Evolutionary conservation across 1,284 basidiomycete genomes (phyloP), one percentile per base, ranked within the genome.

Genomic region (Lignosus rhinocerotis): DNA sequence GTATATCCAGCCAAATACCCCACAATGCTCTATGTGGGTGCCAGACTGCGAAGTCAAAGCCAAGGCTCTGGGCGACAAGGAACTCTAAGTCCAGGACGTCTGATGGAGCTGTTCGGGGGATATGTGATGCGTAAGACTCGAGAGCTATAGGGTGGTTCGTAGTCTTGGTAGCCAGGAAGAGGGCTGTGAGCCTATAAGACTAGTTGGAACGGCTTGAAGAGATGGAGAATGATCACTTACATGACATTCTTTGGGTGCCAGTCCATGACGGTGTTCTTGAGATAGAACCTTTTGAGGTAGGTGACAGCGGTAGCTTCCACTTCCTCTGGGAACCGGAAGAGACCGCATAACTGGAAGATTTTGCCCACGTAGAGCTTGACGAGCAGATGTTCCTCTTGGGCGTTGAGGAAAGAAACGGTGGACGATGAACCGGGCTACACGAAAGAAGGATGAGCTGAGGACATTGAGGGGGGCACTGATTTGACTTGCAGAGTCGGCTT

Each of bases 241-340:
- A 99, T 98, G 69, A 99, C 93, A 67, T 93, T 92, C 76, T 97
- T 97, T 0, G 96, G 97, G 75, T 99, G 97, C 87, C 94, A 98
- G 71, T 99, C 96, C 95, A 99, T 98, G 53, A 95, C 94, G 1
- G 95, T 98, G 70, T 99, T 99, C 75, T 93, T 91, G 54, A 99
- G 81, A 72, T 99, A 99, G 76, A 99, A 99, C 5, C 97, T 83
- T 72, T 99, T 99, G 64, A 99, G 79, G 72, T 96, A 98, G 46
- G 84, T 88, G 57, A 93, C 86, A 0, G 95, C 94, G 0, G 96
- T 98, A 0, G 94, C 91, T 72, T 96, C 94, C 3, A 98, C 94
- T 67, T 92, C 88, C 67, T 97, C 93, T 0, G 94, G 90, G 66
- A 97, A 91, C 17, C 87, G 85, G 70, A 98, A 95, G 58, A 88